These are phyloP conservation scores for Erysiphe pulchra DNA, from an alignment of 2,329 filamentous ascomycete species.

Conservation along the genomic window DNA sequence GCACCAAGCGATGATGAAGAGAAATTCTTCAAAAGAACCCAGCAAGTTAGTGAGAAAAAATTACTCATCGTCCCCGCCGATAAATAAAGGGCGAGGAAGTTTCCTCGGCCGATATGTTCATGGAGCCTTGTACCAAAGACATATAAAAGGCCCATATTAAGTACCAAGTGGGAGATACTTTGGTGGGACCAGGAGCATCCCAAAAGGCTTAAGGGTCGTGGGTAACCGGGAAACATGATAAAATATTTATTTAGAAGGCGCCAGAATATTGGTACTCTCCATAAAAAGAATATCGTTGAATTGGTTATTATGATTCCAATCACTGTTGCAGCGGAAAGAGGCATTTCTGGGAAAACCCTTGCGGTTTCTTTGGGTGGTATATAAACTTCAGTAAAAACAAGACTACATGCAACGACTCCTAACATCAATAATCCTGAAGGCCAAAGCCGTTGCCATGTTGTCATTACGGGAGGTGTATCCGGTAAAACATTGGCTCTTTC, in stretches of 20 bases:
- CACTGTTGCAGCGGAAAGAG: slow-evolving; percentile 39
- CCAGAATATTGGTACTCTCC: slow-evolving; percentile 42
- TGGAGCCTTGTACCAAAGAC: slow-evolving; percentile 41
- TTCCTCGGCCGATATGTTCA: slow-evolving; percentile 41
- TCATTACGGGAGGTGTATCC: slow-evolving; percentile 25
- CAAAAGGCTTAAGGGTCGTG: slow-evolving; percentile 33
- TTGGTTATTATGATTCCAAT: slow-evolving; percentile 34
- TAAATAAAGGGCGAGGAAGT: slow-evolving; percentile 43
- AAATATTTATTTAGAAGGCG: slow-evolving; percentile 41
- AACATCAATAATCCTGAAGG: slow-evolving; percentile 25
- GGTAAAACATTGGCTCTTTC: slow-evolving; percentile 24
- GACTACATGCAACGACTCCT: slow-evolving; percentile 19
- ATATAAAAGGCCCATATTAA: slow-evolving; percentile 41
- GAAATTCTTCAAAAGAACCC: slow-evolving; percentile 17
- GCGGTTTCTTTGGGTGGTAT: slow-evolving; percentile 21
- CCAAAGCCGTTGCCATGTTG: slow-evolving; percentile 25
- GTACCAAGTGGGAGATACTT: slow-evolving; percentile 27
- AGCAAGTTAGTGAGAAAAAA: slow-evolving; percentile 25
- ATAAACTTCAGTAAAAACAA: slow-evolving; percentile 23
- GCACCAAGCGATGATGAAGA: slow-evolving; percentile 32
- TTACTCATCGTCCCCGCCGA: slow-evolving; percentile 30
- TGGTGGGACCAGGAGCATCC: slow-evolving; percentile 47
- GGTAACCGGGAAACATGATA: slow-evolving; percentile 35
- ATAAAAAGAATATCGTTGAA: slow-evolving; percentile 26
- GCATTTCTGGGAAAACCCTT: slow-evolving; percentile 32